A percentile compares a stretch with the other conserved stretches of the same genome.
phyloP scores from a whole-genome alignment of 2,329 filamentous ascomycete genomes.

The Xylaria multiplex region DNA sequence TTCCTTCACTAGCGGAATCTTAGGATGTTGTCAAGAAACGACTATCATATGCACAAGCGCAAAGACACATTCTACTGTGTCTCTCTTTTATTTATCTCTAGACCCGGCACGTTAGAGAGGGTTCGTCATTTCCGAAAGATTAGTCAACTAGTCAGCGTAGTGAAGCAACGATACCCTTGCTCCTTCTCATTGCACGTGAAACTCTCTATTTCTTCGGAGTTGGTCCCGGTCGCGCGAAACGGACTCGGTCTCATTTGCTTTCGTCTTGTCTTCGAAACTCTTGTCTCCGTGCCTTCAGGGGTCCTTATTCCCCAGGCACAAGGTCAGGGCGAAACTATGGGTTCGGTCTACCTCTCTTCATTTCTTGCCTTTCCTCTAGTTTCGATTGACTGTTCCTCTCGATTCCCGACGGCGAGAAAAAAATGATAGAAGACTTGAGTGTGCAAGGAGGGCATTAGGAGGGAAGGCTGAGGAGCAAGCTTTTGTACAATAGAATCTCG shows the following conservation, averaged over 20 bases:
- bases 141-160: background rate
- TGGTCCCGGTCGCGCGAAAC: background rate
- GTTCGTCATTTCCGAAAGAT: constrained; percentile 7
- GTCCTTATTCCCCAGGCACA: background rate
- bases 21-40: constrained; percentile 1
- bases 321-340: no score
- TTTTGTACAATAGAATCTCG: constrained; percentile 20
- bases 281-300: background rate
- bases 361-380: background rate
- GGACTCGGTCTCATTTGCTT: background rate
- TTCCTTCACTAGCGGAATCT: constrained; percentile 1
- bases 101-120: constrained; percentile 1
- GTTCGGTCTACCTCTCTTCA: background rate
- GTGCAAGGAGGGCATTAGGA: background rate
- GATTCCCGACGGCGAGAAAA: background rate
- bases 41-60: constrained; percentile 10
- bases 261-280: background rate
- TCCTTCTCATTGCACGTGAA: background rate
- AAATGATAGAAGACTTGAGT: background rate
- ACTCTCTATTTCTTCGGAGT: background rate
- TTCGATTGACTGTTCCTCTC: background rate
- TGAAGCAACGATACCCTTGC: constrained; percentile 15
- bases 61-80: constrained; percentile 2
- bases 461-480: background rate
- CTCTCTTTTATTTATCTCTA: background rate